These are phyloP conservation scores for Lichtheimia hyalospora DNA, from an alignment of 371 early-diverging fungal species.

Conservation along the genomic window DNA sequence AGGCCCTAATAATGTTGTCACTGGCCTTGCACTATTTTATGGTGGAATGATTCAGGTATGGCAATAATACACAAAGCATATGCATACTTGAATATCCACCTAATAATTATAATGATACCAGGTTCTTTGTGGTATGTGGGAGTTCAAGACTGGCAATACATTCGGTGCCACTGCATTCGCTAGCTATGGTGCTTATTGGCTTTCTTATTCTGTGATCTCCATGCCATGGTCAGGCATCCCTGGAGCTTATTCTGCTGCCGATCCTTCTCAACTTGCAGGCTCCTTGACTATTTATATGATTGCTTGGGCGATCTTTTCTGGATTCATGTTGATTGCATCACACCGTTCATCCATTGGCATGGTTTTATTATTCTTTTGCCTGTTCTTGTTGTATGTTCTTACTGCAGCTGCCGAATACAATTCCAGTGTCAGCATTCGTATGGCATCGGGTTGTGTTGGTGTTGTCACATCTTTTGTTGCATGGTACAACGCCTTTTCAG, in stretches of 20 bases:
- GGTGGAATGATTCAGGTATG: conserved; percentile 76
- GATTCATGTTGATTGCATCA: conserved; percentile 68
- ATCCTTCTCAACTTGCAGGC: conserved; percentile 41
- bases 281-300: conserved; percentile 72
- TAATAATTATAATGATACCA: conserved; percentile 10
- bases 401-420: conserved; percentile 51
- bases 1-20: conserved; percentile 57
- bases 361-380: conserved; percentile 61
- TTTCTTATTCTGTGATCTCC: conserved; percentile 64
- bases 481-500: conserved; percentile 74
- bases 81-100: not conserved
- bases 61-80: not conserved
- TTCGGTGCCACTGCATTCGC: conserved; percentile 87
- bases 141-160: conserved; percentile 74
- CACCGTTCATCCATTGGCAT: conserved; percentile 64
- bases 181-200: conserved; percentile 81
- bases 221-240: conserved; percentile 58
- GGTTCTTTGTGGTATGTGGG: conserved; percentile 82
- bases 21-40: conserved; percentile 77
- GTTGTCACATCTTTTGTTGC: conserved; percentile 67
- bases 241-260: conserved; percentile 37
- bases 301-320: conserved; percentile 68
- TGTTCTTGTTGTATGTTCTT: conserved; percentile 66
- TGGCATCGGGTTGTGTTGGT: conserved; percentile 68
- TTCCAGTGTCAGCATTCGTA: conserved; percentile 29